Base-by-base conservation (phyloP, 495 filamentous ascomycete species). In the Thermothielavioides terrestris region DNA sequence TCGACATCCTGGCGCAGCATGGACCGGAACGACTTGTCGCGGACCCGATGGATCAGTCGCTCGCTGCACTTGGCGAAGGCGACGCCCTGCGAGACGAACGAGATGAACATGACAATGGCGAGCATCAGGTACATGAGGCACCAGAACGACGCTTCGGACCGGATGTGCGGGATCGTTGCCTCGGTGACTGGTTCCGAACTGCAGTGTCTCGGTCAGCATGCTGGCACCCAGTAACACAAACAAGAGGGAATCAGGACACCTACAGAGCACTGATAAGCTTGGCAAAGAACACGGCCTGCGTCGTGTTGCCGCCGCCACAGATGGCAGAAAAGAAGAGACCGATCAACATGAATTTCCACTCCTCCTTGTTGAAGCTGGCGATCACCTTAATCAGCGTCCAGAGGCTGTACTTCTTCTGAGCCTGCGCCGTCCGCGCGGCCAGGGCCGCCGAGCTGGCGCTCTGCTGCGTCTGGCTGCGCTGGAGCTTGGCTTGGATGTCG, bases 111-210 rank as follows among this genome's bases (percentile, higher is more conserved):
- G 25, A 82, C 76, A 38, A 94, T 63, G 14, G 85, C 92, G n/a
- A 95, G 78, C 78, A 96, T 89, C 20, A 97, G 77, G 64, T 92
- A 98, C 89, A 98, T 95, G 49, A 82, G 64, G 30, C 79, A 81
- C 91, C 92, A 98, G 66, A 96, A 97, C 54, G 92, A 80, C 35
- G 80, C 80, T 35, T 86, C 80, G 3, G 75, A 72, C 41, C 83
- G 76, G 31, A 94, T 61, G 12, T 62, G 47, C 17, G 52, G 55
- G 7, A 56, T 67, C 31, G 63, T 72, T 8, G 42, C 60, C 0
- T 58, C 55, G 14, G 55, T 70, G 40, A 72, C 49, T 14, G 66
- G 65, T 6, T 69, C 59, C 7, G 64, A 64, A 9, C 71, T 64
- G 12, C 35, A 32, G 9, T n/a, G 1, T n/a, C 9, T 35, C 20